phyloP scores from a whole-genome alignment of 768 basidiomycete species.

The Phlebiopsis gigantea region DNA sequence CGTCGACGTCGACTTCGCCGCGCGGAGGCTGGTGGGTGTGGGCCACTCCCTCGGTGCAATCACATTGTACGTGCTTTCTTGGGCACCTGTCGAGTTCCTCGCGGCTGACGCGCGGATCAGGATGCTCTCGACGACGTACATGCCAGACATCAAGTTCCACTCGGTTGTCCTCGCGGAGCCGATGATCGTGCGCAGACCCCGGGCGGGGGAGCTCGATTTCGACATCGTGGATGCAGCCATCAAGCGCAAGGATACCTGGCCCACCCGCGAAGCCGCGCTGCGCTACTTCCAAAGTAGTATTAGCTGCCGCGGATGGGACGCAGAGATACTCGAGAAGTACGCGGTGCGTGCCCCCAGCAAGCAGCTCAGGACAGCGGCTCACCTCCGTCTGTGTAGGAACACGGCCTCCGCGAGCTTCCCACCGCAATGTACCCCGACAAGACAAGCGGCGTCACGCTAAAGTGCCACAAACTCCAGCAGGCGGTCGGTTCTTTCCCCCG shows the following conservation, averaged over 20 bases:
- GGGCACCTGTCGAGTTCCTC: too few species aligned
- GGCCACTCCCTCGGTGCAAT: constrained; percentile 54
- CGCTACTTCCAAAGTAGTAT: constrained; percentile 31
- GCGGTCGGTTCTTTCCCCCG: constrained; percentile 1
- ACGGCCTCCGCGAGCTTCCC: constrained; percentile 30
- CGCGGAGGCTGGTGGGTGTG: constrained; percentile 44
- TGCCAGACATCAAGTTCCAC: constrained; percentile 34
- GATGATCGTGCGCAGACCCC: constrained; percentile 28
- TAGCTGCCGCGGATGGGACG: constrained; percentile 46
- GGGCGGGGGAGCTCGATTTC: background rate
- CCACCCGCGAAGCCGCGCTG: constrained; percentile 43
- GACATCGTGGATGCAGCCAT: constrained; percentile 26
- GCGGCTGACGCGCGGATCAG: constrained; percentile 26
- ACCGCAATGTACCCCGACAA: constrained; percentile 18
- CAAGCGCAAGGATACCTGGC: constrained; percentile 46
- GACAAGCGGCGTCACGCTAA: constrained; percentile 19
- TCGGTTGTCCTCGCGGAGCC: constrained; percentile 41
- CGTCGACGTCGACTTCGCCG: constrained; percentile 42
- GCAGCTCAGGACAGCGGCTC: background rate
- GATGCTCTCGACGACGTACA: constrained; percentile 36
- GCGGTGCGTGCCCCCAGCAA: background rate
- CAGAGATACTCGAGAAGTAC: constrained; percentile 9
- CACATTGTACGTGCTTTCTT: constrained; percentile 32
- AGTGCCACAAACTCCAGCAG: constrained; percentile 17
- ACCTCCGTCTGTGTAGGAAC: constrained; percentile 27